Conservation (phyloP, 371 early-diverging fungal species). For the Saksenaea oblongispora region DNA sequence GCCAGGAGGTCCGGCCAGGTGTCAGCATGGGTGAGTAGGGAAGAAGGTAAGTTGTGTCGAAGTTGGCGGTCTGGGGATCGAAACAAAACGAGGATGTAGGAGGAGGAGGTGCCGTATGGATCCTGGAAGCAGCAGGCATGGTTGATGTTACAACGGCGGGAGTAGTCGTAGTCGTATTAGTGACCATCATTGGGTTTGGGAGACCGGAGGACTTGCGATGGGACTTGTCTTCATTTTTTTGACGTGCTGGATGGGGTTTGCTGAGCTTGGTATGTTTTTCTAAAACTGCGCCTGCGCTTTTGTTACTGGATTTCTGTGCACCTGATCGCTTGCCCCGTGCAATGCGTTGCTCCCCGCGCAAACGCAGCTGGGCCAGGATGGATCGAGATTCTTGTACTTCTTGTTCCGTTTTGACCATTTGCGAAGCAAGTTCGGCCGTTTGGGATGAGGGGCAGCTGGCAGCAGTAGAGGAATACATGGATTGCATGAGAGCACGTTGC, state of each 20-base stretch:
- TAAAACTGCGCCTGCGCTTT: conserved; percentile 1
- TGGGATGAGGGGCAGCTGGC: neutral
- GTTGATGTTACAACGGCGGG: neutral
- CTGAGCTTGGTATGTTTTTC: neutral
- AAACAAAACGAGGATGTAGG: neutral
- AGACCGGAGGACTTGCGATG: neutral
- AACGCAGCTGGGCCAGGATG: conserved; percentile 43
- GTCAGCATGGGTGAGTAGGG: neutral
- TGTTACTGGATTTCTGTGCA: conserved; percentile 2
- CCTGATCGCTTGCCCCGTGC: conserved; percentile 30
- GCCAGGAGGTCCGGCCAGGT: conserved; percentile 1
- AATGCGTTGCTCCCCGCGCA: conserved; percentile 45
- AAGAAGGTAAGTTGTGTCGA: neutral
- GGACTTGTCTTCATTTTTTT: neutral
- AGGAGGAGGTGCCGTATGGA: neutral
- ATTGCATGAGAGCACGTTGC: conserved; percentile 33
- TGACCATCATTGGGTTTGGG: neutral
- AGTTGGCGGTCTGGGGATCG: neutral
- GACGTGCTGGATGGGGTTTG: neutral
- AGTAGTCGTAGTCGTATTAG: neutral
- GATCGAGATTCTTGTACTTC: conserved; percentile 50
- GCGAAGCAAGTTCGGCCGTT: conserved; percentile 14
- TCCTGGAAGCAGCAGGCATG: neutral
- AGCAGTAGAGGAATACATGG: conserved; percentile 13
- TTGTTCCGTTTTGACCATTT: conserved; percentile 40